Percentiles rank a stretch among this genome's conserved stretches.
Evolutionary conservation across 768 basidiomycete genomes (phyloP).

Genomic region (Tulasnella sp.): DNA sequence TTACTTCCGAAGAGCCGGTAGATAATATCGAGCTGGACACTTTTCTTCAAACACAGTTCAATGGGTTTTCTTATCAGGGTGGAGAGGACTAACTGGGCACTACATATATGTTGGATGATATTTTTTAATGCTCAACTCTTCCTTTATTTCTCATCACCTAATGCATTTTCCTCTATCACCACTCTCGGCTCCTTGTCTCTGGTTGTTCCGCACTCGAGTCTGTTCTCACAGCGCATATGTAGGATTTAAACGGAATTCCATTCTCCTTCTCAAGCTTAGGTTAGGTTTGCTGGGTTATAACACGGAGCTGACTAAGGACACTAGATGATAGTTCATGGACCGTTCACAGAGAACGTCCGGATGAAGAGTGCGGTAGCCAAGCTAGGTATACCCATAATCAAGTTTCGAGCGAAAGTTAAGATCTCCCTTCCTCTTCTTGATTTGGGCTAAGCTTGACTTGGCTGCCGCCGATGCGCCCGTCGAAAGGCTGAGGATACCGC

Average conservation of each 20-base stretch:
- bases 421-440: not conserved
- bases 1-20: constrained; percentile 86
- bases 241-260: not conserved
- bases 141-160: not conserved
- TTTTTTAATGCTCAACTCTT: not conserved
- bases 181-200: not conserved
- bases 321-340: constrained; percentile 75
- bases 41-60: constrained; percentile 91
- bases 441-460: constrained; percentile 65
- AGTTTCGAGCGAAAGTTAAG: not conserved
- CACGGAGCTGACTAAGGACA: not conserved
- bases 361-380: constrained; percentile 71
- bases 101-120: constrained; percentile 25
- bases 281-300: not conserved
- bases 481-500: constrained; percentile 37
- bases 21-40: constrained; percentile 89
- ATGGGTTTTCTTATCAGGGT: constrained; percentile 81
- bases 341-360: constrained; percentile 74
- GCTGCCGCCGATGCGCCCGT: constrained; percentile 69
- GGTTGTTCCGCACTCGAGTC: not conserved
- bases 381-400: constrained; percentile 49
- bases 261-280: too few species aligned
- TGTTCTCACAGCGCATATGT: not conserved
- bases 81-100: constrained; percentile 2
- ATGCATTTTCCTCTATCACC: not conserved